Base-by-base conservation (phyloP, 192 early-diverging fungal genomes). In the Linnemannia exigua region DNA sequence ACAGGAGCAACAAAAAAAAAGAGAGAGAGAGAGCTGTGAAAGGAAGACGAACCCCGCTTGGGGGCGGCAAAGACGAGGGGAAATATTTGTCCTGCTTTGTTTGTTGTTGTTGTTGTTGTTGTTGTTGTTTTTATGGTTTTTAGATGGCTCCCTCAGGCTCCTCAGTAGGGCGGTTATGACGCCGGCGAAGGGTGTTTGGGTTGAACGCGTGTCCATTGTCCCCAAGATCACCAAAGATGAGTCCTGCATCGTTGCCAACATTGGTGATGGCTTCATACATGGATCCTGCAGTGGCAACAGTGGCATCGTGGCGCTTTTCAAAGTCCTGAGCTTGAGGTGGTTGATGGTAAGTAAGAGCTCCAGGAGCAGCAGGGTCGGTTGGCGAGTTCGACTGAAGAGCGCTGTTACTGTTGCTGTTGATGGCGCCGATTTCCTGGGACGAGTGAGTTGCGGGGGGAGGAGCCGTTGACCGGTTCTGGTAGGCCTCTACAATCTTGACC, bases 341-440 rank as follows among this genome's bases (percentile, higher is more conserved):
- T 15, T n/a, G 25, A 25, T 31, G 25, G 28, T 63, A 63, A 25
- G n/a, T n/a, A n/a, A n/a, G n/a, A n/a, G n/a, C n/a, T n/a, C 25
- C 2, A 15, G 25, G 25, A 15, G 58, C 28, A 12, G 58, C 12
- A 31, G 28, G 11, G 28, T 63, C 58, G 28, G 28, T 63, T 63
- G 58, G 58, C 25, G 25, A 25, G 58, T 31, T 44, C 5, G 41
- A 44, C 41, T 44, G 41, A 44, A 44, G 41, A 44, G 41, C 41
- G 41, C 41, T 44, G 9, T 44, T 44, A 9, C 41, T 44, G 63
- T 68, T 41, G 28, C 28, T 72, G 37, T 70, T 44, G 41, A 83
- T 78, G 25, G 54, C 37, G 6, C 75, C 75, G 8, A 83, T 83
- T 1, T 83, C 71, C 70, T 72, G 44, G 28, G 80, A 33, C 70